Conservation (phyloP, 129 eudicot species). For the Apium graveolens region DNA sequence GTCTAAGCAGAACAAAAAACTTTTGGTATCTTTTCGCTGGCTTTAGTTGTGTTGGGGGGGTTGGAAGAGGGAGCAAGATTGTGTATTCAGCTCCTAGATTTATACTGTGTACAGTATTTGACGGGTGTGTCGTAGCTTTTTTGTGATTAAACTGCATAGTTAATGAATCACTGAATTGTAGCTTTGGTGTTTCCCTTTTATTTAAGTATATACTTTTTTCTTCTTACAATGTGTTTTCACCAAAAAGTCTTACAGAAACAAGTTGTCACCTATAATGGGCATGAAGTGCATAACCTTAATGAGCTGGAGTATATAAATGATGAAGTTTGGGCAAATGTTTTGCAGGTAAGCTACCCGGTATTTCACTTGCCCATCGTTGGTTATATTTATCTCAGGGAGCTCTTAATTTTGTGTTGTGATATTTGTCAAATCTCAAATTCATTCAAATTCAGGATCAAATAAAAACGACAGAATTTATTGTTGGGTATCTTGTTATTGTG, state of each 20-base stretch:
- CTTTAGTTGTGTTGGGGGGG: neutral
- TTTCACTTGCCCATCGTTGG: neutral
- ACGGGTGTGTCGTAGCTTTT: neutral
- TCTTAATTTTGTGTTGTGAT: neutral
- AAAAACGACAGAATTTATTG: neutral
- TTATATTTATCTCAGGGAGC: neutral
- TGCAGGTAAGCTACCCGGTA: conserved; percentile 43
- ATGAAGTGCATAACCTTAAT: conserved; percentile 67
- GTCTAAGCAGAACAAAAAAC: conserved; percentile 21
- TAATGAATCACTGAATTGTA: neutral
- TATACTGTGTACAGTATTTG: neutral
- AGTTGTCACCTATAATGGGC: conserved; percentile 55
- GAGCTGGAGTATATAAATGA: conserved; percentile 74
- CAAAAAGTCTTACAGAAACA: conserved; percentile 46
- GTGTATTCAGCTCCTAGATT: neutral
- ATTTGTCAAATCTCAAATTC: neutral
- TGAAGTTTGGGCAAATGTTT: conserved; percentile 96
- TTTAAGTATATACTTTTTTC: neutral
- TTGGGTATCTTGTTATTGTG: neutral
- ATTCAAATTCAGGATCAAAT: neutral
- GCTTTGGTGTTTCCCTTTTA: neutral
- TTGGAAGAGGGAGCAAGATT: neutral
- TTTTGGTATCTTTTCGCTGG: neutral
- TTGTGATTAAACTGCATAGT: neutral
- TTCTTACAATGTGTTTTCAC: neutral